These are phyloP conservation scores for Gossypium turneri DNA, from an alignment of 345 rosid species.

Conservation along the genomic window DNA sequence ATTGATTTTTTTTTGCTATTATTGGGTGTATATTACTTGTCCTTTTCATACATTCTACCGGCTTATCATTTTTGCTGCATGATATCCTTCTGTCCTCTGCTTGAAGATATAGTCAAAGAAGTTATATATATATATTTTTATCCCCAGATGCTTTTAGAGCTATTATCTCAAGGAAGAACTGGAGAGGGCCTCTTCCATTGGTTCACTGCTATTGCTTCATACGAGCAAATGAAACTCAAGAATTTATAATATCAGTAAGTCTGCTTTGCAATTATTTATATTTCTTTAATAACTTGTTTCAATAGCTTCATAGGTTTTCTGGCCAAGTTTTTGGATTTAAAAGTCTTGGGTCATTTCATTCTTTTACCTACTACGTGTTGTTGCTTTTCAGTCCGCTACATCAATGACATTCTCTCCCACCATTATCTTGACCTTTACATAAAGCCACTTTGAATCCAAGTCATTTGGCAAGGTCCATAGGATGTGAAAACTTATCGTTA, in stretches of 20 bases:
- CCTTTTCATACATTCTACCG: not conserved
- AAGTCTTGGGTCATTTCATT: not conserved
- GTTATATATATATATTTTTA: not conserved
- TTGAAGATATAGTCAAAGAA: conserved; percentile 1
- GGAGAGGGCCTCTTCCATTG: conserved; percentile 78
- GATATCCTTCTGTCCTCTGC: conserved; percentile 8
- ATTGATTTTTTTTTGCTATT: not conserved
- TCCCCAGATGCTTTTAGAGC: conserved; percentile 70
- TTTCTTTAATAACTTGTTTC: conserved; percentile 8
- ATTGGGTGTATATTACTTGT: not conserved
- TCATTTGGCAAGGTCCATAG: not conserved
- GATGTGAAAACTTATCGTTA: not conserved
- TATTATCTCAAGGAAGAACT: conserved; percentile 45
- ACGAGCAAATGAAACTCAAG: conserved; percentile 68
- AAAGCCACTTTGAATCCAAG: not conserved
- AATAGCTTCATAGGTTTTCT: not conserved
- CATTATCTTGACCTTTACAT: not conserved
- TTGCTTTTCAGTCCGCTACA: not conserved
- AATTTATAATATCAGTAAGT: conserved; percentile 56
- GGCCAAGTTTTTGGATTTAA: not conserved
- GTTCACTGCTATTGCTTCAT: conserved; percentile 93
- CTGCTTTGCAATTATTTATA: not conserved
- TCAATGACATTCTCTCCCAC: not conserved
- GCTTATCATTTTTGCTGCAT: conserved; percentile 6
- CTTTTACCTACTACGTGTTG: not conserved